phyloP scores from a whole-genome alignment of 2,329 filamentous ascomycete species.

The Bipolaris bicolor region DNA sequence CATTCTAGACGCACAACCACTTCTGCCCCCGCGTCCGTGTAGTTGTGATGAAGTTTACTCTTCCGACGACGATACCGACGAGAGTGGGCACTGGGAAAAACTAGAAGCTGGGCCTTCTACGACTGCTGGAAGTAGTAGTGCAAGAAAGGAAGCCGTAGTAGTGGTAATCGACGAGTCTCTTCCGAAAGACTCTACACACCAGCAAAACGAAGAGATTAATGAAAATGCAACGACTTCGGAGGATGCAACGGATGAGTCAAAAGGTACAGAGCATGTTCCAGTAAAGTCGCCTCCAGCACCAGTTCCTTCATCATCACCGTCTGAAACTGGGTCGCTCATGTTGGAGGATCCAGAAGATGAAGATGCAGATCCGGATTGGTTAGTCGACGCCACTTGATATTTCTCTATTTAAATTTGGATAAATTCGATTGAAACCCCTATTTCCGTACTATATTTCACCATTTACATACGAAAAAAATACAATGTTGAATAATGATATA shows the following conservation, averaged over 20 bases:
- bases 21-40: constrained; percentile 31
- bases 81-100: constrained; percentile 19
- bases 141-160: constrained; percentile 36
- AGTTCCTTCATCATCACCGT: constrained; percentile 25
- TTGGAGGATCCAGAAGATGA: constrained; percentile 70
- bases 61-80: constrained; percentile 29
- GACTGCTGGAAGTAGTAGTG: not conserved
- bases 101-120: not conserved
- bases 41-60: constrained; percentile 35
- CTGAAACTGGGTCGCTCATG: constrained; percentile 58
- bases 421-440: no score
- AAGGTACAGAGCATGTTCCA: not conserved
- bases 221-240: not conserved
- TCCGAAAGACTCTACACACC: not conserved
- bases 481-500: no score
- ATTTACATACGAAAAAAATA: no score
- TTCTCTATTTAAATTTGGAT: no score
- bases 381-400: constrained; percentile 43
- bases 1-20: constrained; percentile 36
- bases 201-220: not conserved
- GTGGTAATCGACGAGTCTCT: constrained; percentile 17
- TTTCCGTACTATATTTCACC: no score
- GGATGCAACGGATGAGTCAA: not conserved
- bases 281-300: constrained; percentile 1
- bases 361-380: constrained; percentile 69